Evolutionary conservation across 2,329 filamentous ascomycete species (phyloP), one percentile per base, ranked within the genome.

Genomic region (Monosporascus cannonballus): DNA sequence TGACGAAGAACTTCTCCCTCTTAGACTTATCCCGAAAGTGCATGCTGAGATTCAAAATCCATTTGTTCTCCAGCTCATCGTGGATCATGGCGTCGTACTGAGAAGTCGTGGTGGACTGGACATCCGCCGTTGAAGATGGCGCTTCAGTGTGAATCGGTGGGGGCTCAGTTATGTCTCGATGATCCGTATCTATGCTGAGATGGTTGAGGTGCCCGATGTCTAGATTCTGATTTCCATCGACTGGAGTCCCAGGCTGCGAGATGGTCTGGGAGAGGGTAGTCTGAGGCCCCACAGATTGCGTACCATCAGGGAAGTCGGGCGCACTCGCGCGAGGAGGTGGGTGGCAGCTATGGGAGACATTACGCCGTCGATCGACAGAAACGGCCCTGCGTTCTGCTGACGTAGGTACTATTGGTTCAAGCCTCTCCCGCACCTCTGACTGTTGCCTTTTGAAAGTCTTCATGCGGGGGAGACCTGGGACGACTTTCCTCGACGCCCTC

Each of bases 11-110:
- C 69, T 99, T 99, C 70, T 99, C 94, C 44, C 93, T 83, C 62
- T 89, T 89, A 14, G 92, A 95, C 63, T 87, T 86, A 72, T 99
- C 94, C 54, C 92, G 84, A 69, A 96, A 99, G 69, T 96, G 91
- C 94, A 99, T 96, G 71, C 91, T 96, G 55, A 97, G 79, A 66
- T 99, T 99, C 61, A 99, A 76, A 55, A 99, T 97, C 94, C 94
- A 99, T 64, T 82, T 86, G 55, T 79, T 82, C 64, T 96, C 91
- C 51, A 96, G 79, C 69, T 97, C 93, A 57, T 89, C 83, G 58
- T 87, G 83, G 59, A 96, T 80, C 61, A 83, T 76, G 50, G 77
- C 74, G 50, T 87, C 82, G 62, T 88, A 80, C 54, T 78, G 72
- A 3, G 78, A 77, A 3, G 73, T 74, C 17, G 78, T 76, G 56